These are phyloP conservation scores for Nicotiana benthamiana DNA, from an alignment of 257 asterid species.

Conservation along the genomic window DNA sequence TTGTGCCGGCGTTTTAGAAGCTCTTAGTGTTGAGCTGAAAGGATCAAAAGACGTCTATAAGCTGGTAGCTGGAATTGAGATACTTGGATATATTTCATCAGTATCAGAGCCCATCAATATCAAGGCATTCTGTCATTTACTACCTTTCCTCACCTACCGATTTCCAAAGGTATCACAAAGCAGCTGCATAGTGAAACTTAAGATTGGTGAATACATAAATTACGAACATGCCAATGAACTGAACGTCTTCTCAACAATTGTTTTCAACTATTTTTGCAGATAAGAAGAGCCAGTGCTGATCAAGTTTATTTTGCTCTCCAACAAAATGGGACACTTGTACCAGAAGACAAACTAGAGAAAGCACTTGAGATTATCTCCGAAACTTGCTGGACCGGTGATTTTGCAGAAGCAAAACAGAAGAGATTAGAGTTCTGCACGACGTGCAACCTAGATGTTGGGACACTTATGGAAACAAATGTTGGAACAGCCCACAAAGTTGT, in stretches of 20 bases:
- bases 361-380: slow-evolving; percentile 67
- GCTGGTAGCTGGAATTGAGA: slow-evolving; percentile 73
- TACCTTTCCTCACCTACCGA: slow-evolving; percentile 65
- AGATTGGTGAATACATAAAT: neutral
- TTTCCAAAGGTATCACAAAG: slow-evolving; percentile 65
- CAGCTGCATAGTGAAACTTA: neutral
- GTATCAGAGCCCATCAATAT: slow-evolving; percentile 43
- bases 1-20: slow-evolving; percentile 59
- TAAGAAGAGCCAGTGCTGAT: slow-evolving; percentile 73
- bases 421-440: slow-evolving; percentile 42
- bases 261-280: slow-evolving; percentile 31
- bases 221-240: neutral
- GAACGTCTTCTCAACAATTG: neutral
- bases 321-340: slow-evolving; percentile 48
- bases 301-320: slow-evolving; percentile 76
- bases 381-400: slow-evolving; percentile 93
- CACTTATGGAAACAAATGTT: slow-evolving; percentile 16
- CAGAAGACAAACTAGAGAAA: slow-evolving; percentile 51
- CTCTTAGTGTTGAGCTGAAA: slow-evolving; percentile 61
- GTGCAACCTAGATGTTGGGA: slow-evolving; percentile 41
- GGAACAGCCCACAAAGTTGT: slow-evolving; percentile 17
- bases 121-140: slow-evolving; percentile 60
- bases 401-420: slow-evolving; percentile 63
- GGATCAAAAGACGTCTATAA: slow-evolving; percentile 81
- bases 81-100: slow-evolving; percentile 82